Conservation (phyloP, 2,329 filamentous ascomycete genomes). For the Aspergillus sp. region DNA sequence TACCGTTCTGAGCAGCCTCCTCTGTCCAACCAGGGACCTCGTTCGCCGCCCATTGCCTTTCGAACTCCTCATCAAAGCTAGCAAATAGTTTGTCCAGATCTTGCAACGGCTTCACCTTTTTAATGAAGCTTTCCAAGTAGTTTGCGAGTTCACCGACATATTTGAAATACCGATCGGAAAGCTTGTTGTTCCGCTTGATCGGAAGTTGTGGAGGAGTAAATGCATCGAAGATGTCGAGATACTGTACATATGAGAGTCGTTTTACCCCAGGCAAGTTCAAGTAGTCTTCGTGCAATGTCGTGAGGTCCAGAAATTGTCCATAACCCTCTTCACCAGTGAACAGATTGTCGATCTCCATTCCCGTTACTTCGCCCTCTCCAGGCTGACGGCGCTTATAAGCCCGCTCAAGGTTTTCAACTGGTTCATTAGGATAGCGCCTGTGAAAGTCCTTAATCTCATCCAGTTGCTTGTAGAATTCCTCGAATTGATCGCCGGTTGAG, state of each 20-base stretch:
- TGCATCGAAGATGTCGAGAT: conserved; percentile 85
- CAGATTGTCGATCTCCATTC: conserved; percentile 78
- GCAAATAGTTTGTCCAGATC: conserved; percentile 76
- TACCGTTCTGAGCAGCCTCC: conserved; percentile 49
- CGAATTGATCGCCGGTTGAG: conserved; percentile 81
- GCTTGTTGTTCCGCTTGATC: conserved; percentile 77
- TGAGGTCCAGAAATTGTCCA: conserved; percentile 89
- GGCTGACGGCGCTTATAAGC: conserved; percentile 76
- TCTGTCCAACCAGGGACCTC: conserved; percentile 76
- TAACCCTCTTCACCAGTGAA: conserved; percentile 96
- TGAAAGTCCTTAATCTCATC: conserved; percentile 83
- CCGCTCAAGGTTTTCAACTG: conserved; percentile 90
- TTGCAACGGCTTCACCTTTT: conserved; percentile 79
- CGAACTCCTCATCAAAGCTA: conserved; percentile 80
- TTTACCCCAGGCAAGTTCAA: conserved; percentile 87
- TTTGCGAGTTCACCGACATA: conserved; percentile 78
- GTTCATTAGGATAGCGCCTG: conserved; percentile 87
- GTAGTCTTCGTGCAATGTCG: conserved; percentile 79
- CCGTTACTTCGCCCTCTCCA: conserved; percentile 64
- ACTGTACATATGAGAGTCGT: conserved; percentile 85
- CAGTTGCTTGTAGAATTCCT: conserved; percentile 86
- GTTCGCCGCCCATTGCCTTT: conserved; percentile 76
- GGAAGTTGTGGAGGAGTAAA: conserved; percentile 74
- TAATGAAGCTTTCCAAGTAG: conserved; percentile 88
- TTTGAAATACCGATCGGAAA: conserved; percentile 88